These are phyloP conservation scores for Dryas integrifolia DNA, from an alignment of 331 rosid species.

Conservation along the genomic window DNA sequence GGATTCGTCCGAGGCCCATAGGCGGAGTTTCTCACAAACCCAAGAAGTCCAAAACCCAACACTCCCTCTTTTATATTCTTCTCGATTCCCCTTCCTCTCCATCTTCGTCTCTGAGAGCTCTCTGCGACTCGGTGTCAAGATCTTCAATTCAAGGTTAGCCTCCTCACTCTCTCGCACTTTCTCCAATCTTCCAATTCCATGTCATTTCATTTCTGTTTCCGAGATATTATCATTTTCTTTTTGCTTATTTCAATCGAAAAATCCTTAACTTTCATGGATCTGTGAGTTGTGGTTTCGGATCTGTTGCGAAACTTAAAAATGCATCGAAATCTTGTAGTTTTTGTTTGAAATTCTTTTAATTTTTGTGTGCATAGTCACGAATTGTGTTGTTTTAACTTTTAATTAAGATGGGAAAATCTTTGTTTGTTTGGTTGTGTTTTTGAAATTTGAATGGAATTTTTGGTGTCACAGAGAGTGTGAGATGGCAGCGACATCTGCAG, in stretches of 20 bases:
- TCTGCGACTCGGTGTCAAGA: background rate
- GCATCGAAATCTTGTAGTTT: background rate
- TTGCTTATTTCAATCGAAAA: no score
- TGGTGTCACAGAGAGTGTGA: conserved; percentile 35
- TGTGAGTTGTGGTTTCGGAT: conserved; percentile 2
- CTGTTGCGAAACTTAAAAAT: background rate
- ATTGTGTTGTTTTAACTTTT: background rate
- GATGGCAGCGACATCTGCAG: conserved; percentile 69
- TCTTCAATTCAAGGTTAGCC: conserved; percentile 17
- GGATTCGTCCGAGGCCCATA: conserved; percentile 20
- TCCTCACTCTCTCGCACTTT: background rate
- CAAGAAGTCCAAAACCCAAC: background rate
- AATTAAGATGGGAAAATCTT: background rate
- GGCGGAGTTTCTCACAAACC: conserved; percentile 35
- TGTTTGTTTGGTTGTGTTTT: background rate
- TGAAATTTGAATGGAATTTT: background rate
- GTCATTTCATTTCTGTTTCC: background rate
- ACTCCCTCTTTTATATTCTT: background rate
- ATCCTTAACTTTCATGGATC: background rate
- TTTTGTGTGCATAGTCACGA: background rate
- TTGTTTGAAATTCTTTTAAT: background rate
- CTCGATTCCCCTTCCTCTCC: background rate
- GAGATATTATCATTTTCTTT: background rate
- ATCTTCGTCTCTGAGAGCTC: background rate
- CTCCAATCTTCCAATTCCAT: background rate